Base-by-base conservation (phyloP, 139 green algal species). In the Tetratostichococcus sp. region DNA sequence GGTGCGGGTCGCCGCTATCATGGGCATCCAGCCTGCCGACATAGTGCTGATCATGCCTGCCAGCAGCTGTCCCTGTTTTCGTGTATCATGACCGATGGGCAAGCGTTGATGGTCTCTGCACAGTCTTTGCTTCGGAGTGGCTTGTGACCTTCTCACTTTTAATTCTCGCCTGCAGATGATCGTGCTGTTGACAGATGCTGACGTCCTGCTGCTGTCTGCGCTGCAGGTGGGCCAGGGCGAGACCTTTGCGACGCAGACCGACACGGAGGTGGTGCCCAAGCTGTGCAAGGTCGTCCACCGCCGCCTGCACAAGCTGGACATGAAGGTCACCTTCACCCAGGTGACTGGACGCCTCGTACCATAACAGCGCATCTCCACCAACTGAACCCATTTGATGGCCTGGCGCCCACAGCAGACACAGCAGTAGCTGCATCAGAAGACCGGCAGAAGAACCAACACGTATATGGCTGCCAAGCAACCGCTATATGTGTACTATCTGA, bases 221-320 rank as follows among this genome's bases (percentile, higher is more conserved):
- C 39, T 50, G 72, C 84, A 94, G 87, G 81, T 88, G 11, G 89
- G 90, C 72, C 82, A 98, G 26, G 95, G 96, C 35, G 93, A 95
- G 78, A 77, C n/a, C 1, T 99, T 99, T 78, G 85, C 92, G 70
- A 92, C 89, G 2, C 96, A 99, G 25, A 99, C 96, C 32, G 96
- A 99, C 87, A 99, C 96, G 16, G 96, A 99, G 83, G 95, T 99
- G 70, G 97, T 99, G 65, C 93, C 95, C 57, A 99, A 99, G 89
- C 93, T 99, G 26, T 93, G 88, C 82, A 93, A 93, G 77, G 98
- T 93, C 73, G 69, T 98, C 16, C 97, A 93, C 80, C 74, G 90
- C 71, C 79, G 86, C 34, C 79, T 94, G 23, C 74, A 69, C 14
- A 76, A 87, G 71, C 35, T 3, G 39, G 39, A 50, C 39, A 50